Base-by-base conservation (phyloP, 1,284 basidiomycete genomes). In the Ceratobasidium sp. region DNA sequence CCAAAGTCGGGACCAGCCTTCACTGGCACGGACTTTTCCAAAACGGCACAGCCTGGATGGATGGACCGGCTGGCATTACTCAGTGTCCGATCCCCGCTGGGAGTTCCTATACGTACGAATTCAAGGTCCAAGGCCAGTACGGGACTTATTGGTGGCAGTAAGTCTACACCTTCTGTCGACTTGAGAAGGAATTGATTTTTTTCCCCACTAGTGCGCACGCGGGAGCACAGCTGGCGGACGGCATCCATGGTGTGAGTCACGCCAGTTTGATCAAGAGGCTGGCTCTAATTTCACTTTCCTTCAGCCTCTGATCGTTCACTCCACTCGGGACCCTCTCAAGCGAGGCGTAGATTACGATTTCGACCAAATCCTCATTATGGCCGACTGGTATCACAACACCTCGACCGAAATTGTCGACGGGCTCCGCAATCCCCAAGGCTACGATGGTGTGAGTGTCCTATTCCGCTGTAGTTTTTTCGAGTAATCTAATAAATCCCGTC, bases 71-170 rank as follows among this genome's bases (percentile, higher is more conserved):
- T 23, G 82, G 81, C 3, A 82, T 86, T 58, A 84, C 85, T 1
- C 81, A 87, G 77, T 88, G 86, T 75, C 83, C 83, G 0, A 87
- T 87, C 26, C 84, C 83, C 0, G 79, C 84, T 0, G 83, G 84
- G 1, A 75, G 79, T 36, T 81, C 80, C 2, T 81, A 86, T 76
- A 82, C 83, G 0, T 88, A 88, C 80, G 83, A 84, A 71, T 83
- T 78, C 73, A 78, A 77, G 2, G 55, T 79, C 32, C 77, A 77
- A 3, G 77, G 76, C 9, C 80, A 79, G 71, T 79, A 73, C 12
- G 79, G 80, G 12, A 80, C 79, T 10, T 79, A 78, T n/a, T 80
- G 78, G 80, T 81, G 76, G 75, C 81, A 83, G 79, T 80, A 75
- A 59, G 79, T n/a, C n/a, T 77, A n/a, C n/a, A n/a, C n/a, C n/a